These are phyloP conservation scores for Podospora australis DNA, from an alignment of 495 filamentous ascomycete species.

Conservation along the genomic window DNA sequence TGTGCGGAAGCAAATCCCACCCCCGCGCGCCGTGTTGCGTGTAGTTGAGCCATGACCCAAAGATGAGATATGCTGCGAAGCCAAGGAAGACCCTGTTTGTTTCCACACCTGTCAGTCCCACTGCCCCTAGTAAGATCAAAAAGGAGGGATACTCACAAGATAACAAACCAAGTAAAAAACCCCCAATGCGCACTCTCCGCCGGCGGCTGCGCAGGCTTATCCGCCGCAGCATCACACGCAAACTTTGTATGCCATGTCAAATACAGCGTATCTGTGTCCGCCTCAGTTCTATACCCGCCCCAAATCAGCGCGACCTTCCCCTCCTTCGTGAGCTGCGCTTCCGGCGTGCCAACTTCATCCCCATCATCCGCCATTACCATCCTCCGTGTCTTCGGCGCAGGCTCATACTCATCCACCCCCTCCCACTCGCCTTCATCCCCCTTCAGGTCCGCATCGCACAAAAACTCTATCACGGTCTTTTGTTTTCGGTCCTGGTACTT, in stretches of 20 bases:
- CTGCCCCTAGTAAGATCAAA: too few relatives aligned
- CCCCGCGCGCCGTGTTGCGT: slow-evolving; percentile 91
- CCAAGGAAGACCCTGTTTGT: slow-evolving; percentile 75
- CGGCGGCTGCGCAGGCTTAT: slow-evolving; percentile 26
- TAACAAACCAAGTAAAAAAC: slow-evolving; percentile 95
- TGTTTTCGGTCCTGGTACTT: slow-evolving; percentile 52
- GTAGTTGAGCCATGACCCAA: slow-evolving; percentile 98
- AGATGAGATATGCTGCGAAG: slow-evolving; percentile 88
- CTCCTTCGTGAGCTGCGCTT: slow-evolving; percentile 39
- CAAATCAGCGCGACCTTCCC: slow-evolving; percentile 58
- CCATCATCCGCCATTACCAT: slow-evolving; percentile 26
- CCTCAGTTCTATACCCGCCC: slow-evolving; percentile 57
- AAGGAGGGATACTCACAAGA: slow-evolving; percentile 64
- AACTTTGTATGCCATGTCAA: slow-evolving; percentile 81
- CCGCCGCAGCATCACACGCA: slow-evolving; percentile 61
- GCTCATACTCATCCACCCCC: slow-evolving; percentile 39
- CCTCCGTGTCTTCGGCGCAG: slow-evolving; percentile 18
- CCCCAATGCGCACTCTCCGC: slow-evolving; percentile 59
- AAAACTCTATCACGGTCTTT: slow-evolving; percentile 72
- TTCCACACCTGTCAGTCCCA: not conserved
- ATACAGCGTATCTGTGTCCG: slow-evolving; percentile 49
- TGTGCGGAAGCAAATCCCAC: slow-evolving; percentile 92
- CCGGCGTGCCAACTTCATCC: slow-evolving; percentile 27
- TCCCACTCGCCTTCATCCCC: slow-evolving; percentile 62
- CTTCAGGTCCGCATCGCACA: slow-evolving; percentile 63